phyloP scores from a whole-genome alignment of 2,329 filamentous ascomycete genomes.

The Emergomyces orientalis region DNA sequence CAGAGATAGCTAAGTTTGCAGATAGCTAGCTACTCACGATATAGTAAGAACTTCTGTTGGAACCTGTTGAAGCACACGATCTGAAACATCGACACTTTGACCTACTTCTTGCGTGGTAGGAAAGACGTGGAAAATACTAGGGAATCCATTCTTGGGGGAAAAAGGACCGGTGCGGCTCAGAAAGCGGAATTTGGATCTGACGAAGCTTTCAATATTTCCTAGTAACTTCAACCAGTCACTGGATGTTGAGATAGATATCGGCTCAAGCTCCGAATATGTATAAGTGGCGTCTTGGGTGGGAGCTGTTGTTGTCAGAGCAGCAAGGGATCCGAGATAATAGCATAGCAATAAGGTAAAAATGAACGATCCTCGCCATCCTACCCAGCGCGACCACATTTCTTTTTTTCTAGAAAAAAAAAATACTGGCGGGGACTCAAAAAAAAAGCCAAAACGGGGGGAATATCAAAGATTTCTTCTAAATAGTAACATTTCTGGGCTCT shows the following conservation, averaged over 20 bases:
- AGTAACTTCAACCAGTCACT: constrained; percentile 2
- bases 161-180: neutral
- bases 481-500: neutral
- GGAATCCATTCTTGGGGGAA: neutral
- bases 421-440: neutral
- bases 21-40: constrained; percentile 10
- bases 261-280: neutral
- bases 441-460: neutral
- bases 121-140: constrained; percentile 1
- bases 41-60: constrained; percentile 10
- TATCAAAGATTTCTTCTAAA: neutral
- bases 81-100: neutral
- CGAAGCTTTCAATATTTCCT: neutral
- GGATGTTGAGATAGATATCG: neutral
- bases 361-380: neutral
- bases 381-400: neutral
- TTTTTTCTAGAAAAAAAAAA: neutral
- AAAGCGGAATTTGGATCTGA: neutral
- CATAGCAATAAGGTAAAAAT: neutral
- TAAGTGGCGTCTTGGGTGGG: neutral
- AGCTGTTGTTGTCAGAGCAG: neutral
- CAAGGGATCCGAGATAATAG: neutral
- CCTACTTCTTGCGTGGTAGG: constrained; percentile 10
- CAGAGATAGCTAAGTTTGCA: no score
- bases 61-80: neutral